Evolutionary conservation across 768 basidiomycete genomes (phyloP), one percentile per base, ranked within the genome.

Genomic region (Termitomyces eurrhizus): DNA sequence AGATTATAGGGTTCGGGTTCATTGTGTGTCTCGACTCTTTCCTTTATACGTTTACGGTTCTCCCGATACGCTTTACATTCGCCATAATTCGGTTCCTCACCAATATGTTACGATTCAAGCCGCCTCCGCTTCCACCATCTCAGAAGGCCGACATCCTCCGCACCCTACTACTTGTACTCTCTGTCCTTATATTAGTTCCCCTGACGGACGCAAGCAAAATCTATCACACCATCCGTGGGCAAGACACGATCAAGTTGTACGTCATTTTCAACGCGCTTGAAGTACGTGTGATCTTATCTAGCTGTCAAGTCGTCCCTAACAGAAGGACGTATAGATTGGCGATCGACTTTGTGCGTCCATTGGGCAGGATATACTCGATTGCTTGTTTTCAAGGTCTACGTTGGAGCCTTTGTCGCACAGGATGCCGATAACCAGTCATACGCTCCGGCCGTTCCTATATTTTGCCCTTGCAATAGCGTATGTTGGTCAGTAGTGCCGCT

Each of bases 221-320:
- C 65, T 99, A 99, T 67, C 97, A 99, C 68, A 90, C 89, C 16
- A 98, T 99, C 58, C 87, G 97, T 24, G 96, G 95, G 0, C 97
- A 98, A 73, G 97, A 99, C 66, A 97, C 94, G 2, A 96, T 99
- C 77, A 99, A 98, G 76, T 75, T 99, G 52, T 98, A 98, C 76
- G 97, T 99, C 61, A 96, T 99, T 54, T 99, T 98, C 76, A 98
- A 98, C 72, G 95, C 95, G 12, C 81, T 99, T 7, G 97, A 99
- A 83, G 96, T 96, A 73, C 59, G 86, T 55, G 71, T 56, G 32
- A 35, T 59, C 21, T 50, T 26, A 59, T 50, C 52, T 49, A 46
- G 42, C 33, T 56, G 11, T 2, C 39, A 48, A 13, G 52, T 18
- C 42, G 48, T 39, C 45, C 45, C 60, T 67, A 52, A 65, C n/a